Conservation (phyloP, 2,329 filamentous ascomycete genomes). For the Ophiostoma tasmaniense region DNA sequence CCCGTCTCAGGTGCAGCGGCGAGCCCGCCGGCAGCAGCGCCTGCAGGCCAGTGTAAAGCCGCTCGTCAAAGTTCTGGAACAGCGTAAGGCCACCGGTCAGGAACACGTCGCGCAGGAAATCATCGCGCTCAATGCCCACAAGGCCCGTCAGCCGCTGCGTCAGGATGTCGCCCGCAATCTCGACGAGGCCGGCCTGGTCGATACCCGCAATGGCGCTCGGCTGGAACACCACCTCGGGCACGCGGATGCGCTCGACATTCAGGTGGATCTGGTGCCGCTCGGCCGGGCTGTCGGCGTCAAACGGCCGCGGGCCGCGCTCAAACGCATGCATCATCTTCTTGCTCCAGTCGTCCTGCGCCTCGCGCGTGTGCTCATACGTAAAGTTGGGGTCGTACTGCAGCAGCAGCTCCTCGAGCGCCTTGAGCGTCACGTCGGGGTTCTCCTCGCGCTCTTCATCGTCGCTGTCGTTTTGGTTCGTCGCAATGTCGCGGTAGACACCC, state of each 20-base stretch:
- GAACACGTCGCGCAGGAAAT: slow-evolving; percentile 79
- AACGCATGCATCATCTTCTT: slow-evolving; percentile 88
- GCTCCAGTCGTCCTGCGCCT: slow-evolving; percentile 91
- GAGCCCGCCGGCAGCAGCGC: slow-evolving; percentile 62
- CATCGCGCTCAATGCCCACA: slow-evolving; percentile 45
- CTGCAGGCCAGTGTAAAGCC: slow-evolving; percentile 63
- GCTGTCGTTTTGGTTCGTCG: slow-evolving; percentile 59
- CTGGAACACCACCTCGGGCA: slow-evolving; percentile 88
- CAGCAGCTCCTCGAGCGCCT: slow-evolving; percentile 72
- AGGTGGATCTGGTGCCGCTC: slow-evolving; percentile 84
- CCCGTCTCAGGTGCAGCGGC: slow-evolving; percentile 61
- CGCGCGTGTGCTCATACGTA: slow-evolving; percentile 83
- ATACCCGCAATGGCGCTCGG: slow-evolving; percentile 76
- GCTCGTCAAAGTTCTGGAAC: slow-evolving; percentile 78
- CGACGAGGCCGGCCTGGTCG: slow-evolving; percentile 86
- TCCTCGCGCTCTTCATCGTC: slow-evolving; percentile 92
- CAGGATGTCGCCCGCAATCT: slow-evolving; percentile 85
- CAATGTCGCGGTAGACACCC: slow-evolving; percentile 89
- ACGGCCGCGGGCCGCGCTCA: slow-evolving; percentile 76
- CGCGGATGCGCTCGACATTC: slow-evolving; percentile 91
- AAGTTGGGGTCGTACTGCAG: slow-evolving; percentile 81
- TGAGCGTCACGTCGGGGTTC: slow-evolving; percentile 66
- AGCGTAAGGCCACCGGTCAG: slow-evolving; percentile 88
- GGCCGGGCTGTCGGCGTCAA: slow-evolving; percentile 68
- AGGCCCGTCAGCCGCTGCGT: slow-evolving; percentile 64